These are phyloP conservation scores for Botrytis aclada DNA, from an alignment of 2,329 filamentous ascomycete species.

Conservation along the genomic window DNA sequence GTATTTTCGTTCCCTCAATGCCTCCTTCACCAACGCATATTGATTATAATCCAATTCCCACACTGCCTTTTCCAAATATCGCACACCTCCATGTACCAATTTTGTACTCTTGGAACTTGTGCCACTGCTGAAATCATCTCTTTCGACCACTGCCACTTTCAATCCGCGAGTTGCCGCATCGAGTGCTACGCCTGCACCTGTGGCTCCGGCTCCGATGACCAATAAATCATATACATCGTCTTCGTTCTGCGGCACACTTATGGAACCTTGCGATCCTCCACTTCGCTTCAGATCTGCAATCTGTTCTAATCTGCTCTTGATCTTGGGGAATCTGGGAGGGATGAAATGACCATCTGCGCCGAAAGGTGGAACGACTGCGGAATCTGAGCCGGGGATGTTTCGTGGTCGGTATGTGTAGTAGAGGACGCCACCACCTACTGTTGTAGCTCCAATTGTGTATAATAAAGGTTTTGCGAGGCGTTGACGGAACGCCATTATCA, in stretches of 20 bases:
- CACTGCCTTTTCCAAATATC: conserved; percentile 72
- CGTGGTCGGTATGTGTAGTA: conserved; percentile 63
- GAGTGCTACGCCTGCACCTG: conserved; percentile 67
- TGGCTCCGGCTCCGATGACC: conserved; percentile 69
- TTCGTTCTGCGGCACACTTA: conserved; percentile 37
- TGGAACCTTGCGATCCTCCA: conserved; percentile 45
- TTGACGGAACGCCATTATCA: conserved; percentile 39
- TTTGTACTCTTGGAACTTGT: conserved; percentile 76
- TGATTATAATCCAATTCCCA: conserved; percentile 74
- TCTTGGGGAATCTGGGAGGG: conserved; percentile 49
- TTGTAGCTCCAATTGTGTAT: conserved; percentile 49
- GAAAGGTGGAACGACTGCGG: conserved; percentile 66
- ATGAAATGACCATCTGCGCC: conserved; percentile 65
- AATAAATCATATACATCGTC: conserved; percentile 63
- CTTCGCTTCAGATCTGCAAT: conserved; percentile 50
- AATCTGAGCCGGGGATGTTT: conserved; percentile 68
- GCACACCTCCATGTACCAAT: conserved; percentile 72
- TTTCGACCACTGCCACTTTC: conserved; percentile 68
- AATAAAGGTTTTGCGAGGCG: conserved; percentile 49
- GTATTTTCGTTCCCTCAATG: conserved; percentile 70
- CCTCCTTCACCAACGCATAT: conserved; percentile 68
- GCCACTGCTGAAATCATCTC: conserved; percentile 70
- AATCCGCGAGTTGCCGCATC: conserved; percentile 70
- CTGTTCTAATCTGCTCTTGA: conserved; percentile 49
- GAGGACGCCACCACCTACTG: conserved; percentile 46